phyloP scores from a whole-genome alignment of 139 green algal genomes.

The Ulvella scutata region DNA sequence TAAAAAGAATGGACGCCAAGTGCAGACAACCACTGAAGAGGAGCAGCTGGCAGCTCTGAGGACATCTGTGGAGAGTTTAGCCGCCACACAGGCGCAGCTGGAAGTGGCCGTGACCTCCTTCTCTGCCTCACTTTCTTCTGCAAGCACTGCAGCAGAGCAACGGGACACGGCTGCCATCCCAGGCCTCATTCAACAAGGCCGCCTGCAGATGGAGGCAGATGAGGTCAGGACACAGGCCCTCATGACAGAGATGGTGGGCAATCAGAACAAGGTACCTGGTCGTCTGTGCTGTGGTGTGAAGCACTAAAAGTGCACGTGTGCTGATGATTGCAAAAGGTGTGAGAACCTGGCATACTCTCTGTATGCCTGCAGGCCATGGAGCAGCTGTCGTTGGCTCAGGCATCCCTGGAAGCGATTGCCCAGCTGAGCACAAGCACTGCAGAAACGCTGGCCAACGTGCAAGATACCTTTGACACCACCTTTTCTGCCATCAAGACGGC shows the following conservation, averaged over 20 bases:
- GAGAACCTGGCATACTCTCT: too few relatives aligned
- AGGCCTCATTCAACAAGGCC: conserved; percentile 36
- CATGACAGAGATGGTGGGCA: conserved; percentile 45
- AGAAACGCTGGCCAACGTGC: neutral
- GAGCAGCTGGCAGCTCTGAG: conserved; percentile 5
- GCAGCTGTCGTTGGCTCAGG: neutral
- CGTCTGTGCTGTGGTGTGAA: neutral
- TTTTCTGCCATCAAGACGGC: neutral
- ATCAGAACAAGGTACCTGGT: conserved; percentile 25
- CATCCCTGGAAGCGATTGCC: neutral
- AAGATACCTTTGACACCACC: neutral
- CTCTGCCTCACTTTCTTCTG: conserved; percentile 28
- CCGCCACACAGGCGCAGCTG: conserved; percentile 19
- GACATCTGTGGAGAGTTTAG: conserved; percentile 14
- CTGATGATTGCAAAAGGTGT: too few relatives aligned
- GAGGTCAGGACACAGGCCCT: conserved; percentile 26
- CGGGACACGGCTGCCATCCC: conserved; percentile 31
- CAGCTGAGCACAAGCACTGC: neutral
- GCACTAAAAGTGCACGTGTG: too few relatives aligned
- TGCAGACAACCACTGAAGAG: neutral
- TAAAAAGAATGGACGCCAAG: too few relatives aligned
- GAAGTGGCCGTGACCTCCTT: conserved; percentile 21
- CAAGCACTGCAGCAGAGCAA: conserved; percentile 29
- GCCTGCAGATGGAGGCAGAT: conserved; percentile 28
- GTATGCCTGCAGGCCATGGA: neutral